Conservation (phyloP, 1,139 yeast genomes). For the Yamadazyma triangularis region DNA sequence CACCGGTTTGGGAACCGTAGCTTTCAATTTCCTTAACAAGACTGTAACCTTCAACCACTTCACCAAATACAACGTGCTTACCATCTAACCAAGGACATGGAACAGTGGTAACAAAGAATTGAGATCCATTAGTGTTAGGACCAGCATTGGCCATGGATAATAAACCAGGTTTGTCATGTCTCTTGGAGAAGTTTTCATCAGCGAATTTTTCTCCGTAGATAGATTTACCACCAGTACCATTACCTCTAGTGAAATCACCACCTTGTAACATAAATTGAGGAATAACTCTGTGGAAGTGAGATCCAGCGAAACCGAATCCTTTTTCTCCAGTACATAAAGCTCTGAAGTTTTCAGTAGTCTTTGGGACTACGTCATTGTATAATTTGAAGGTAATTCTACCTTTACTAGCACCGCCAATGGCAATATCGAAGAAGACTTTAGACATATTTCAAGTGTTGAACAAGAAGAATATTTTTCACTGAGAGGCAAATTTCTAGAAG, state of each 20-base stretch:
- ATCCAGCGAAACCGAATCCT: constrained; percentile 91
- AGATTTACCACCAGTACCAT: constrained; percentile 98
- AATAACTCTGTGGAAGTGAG: constrained; percentile 97
- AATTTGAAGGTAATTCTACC: constrained; percentile 49
- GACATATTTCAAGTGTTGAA: constrained; percentile 45
- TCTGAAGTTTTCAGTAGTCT: constrained; percentile 97
- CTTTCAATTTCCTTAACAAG: constrained; percentile 89
- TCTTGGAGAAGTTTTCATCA: constrained; percentile 88
- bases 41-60: constrained; percentile 87
- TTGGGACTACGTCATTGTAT: constrained; percentile 93
- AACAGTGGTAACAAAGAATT: constrained; percentile 97
- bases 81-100: constrained; percentile 97
- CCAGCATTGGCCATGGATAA: constrained; percentile 99
- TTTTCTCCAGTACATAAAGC: constrained; percentile 96
- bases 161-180: constrained; percentile 89
- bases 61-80: constrained; percentile 98
- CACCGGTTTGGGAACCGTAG: constrained; percentile 80
- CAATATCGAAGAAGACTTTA: constrained; percentile 72
- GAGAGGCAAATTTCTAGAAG: too few relatives aligned
- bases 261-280: constrained; percentile 99
- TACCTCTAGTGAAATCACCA: constrained; percentile 94
- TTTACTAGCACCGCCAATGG: constrained; percentile 53
- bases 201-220: constrained; percentile 95
- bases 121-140: constrained; percentile 99
- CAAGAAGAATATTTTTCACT: too few relatives aligned